Evolutionary conservation across 202 grass and related monocot genomes (phyloP), one percentile per base, ranked within the genome.

Genomic region (Sporobolus alterniflorus): DNA sequence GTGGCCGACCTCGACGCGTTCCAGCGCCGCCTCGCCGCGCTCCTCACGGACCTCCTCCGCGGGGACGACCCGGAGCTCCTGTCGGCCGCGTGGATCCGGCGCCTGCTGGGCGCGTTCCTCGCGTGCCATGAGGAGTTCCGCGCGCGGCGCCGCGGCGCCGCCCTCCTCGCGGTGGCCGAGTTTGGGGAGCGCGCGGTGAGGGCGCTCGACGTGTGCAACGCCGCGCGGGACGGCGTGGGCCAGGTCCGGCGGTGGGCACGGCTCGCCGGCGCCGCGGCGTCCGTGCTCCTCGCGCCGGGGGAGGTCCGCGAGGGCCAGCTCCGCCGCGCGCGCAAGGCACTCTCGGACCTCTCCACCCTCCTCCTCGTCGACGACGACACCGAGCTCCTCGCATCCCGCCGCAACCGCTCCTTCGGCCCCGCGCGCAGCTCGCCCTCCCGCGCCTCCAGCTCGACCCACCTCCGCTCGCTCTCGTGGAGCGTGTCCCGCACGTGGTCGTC

Each of bases 351-450:
- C 25, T 85, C 88, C 14, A 67, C 73, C 29, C 85, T 99, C 51
- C 94, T 99, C 82, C 34, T 85, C 69, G 96, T 96, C 83, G 96
- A 96, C 77, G 93, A 87, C 6, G 46, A 67, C 41, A 60, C 88
- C 36, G 64, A 77, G 13, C 73, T 90, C 42, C 74, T 88, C 43
- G 41, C 90, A 24, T 90, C 96, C 20, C 96, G 92, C 64, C 91
- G 96, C 62, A 99, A 99, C 89, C 96, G 96, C n/a, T 99, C 96
- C 43, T 99, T 99, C 70, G 96, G 96, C 61, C 93, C 83, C 66
- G 77, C 61, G 7, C 88, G 86, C 32, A 84, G 73, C 3, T 82
- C 86, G 1, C 80, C 86, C 1, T 84, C 88, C 16, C 76, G 73
- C 55, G 59, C 83, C 29, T 86, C 84, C 0, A 73, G 70, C 12